Conservation (phyloP, 179 eudicot genomes). For the Vitellaria paradoxa region DNA sequence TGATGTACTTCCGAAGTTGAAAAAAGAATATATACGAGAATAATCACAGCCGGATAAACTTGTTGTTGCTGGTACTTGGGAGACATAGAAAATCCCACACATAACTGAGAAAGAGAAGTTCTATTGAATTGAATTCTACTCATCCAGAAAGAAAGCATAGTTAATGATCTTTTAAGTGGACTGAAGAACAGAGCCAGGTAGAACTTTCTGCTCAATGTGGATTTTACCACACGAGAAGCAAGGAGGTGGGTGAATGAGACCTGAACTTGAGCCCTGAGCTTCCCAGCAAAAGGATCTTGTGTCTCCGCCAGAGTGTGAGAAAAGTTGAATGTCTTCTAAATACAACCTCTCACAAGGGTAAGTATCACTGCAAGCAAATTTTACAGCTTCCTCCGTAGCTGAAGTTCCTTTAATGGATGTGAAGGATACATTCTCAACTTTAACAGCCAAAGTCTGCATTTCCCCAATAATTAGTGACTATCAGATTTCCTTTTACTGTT, state of each 20-base stretch:
- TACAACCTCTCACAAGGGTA: slow-evolving; percentile 62
- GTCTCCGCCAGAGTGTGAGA: slow-evolving; percentile 25
- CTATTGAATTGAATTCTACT: background rate
- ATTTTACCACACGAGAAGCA: slow-evolving; percentile 41
- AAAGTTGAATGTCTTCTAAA: slow-evolving; percentile 69
- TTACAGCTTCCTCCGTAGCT: slow-evolving; percentile 69
- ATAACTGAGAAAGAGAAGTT: background rate
- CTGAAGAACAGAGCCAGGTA: slow-evolving; percentile 20
- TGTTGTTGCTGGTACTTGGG: background rate
- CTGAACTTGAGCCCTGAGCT: slow-evolving; percentile 66
- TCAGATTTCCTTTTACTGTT: background rate
- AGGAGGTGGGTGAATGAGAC: slow-evolving; percentile 60
- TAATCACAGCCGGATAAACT: background rate
- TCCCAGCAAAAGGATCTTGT: slow-evolving; percentile 79
- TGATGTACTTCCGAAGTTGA: background rate
- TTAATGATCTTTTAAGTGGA: slow-evolving; percentile 17
- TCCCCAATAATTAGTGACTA: background rate
- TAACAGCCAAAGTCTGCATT: slow-evolving; percentile 69
- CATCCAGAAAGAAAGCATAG: background rate
- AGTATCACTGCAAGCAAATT: slow-evolving; percentile 73
- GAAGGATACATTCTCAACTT: slow-evolving; percentile 52
- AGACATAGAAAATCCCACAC: background rate
- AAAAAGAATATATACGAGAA: background rate
- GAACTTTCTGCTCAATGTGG: slow-evolving; percentile 23
- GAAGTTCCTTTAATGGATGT: slow-evolving; percentile 74